Base-by-base conservation (phyloP, 1,139 yeast species). In the Taphrina populina region DNA sequence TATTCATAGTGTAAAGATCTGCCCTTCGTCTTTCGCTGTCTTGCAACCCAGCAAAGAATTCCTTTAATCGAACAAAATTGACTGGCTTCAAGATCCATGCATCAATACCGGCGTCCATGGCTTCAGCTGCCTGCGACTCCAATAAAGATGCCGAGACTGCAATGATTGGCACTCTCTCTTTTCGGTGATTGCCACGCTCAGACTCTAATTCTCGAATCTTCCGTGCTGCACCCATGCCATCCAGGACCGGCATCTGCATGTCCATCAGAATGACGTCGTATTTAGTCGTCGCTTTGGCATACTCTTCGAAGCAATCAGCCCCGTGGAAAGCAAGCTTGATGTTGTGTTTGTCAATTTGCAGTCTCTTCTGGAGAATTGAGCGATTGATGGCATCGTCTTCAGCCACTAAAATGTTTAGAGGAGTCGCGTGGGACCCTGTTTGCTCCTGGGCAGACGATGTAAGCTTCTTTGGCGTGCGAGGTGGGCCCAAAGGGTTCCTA, bases 221-320 rank as follows among this genome's bases (percentile, higher is more conserved):
- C 7, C 34, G 15, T 8, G 57, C 27, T 5, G 57, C 52, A 3
- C 33, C 46, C 52, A 43, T 36, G 27, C 98, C 98, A 67, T 90
- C 97, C 62, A 88, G 76, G 64, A 82, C 83, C 1, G 97, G 97
- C 97, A 90, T 90, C 70, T 90, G 97, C 45, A 90, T 92, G 70
- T 90, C 98, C 97, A 90, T 90, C 66, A 90, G 85, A 6, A 90
- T 80, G 55, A 90, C 71, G 64, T 86, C 92, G 49, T 24, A 44
- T 11, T 19, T 27, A 11, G 11, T 23, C 13, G 40, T 34, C 11
- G 27, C 40, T 33, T 52, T 43, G n/a, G 45, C 21, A 30, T 30
- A 52, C 23, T 23, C 57, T 11, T 43, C 52, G 20, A 32, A 36
- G 29, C 57, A 43, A 20, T 52, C 57, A 8, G 27, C 17, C 10